phyloP scores from a whole-genome alignment of 2,329 filamentous ascomycete species.

The Aspergillus phoenicis region DNA sequence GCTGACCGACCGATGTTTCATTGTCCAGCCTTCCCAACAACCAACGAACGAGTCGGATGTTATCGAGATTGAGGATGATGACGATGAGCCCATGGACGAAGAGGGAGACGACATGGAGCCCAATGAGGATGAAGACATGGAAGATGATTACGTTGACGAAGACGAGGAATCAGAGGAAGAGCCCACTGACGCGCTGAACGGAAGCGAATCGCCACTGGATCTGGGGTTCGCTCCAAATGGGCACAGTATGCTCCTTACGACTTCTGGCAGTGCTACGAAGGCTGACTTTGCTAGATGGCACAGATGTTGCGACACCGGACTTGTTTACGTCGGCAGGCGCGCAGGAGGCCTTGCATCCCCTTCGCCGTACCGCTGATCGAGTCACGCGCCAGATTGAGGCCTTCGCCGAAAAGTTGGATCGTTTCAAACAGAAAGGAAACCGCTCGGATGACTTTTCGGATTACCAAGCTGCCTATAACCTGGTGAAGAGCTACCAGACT shows the following conservation, averaged over 20 bases:
- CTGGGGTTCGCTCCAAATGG: conserved; percentile 21
- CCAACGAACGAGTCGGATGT: conserved; percentile 35
- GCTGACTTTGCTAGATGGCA: conserved; percentile 21
- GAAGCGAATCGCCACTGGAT: conserved; percentile 27
- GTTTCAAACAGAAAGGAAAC: conserved; percentile 62
- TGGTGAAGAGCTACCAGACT: conserved; percentile 66
- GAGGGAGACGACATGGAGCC: conserved; percentile 1
- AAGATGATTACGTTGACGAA: conserved; percentile 30
- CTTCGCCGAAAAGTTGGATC: conserved; percentile 81
- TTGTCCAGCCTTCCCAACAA: conserved; percentile 20
- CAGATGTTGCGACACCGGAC: conserved; percentile 30
- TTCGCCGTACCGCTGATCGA: conserved; percentile 66
- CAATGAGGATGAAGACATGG: conserved; percentile 34
- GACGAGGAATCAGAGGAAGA: conserved; percentile 32
- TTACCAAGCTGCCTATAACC: conserved; percentile 67
- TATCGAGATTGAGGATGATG: conserved; percentile 44
- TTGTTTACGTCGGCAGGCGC: conserved; percentile 51
- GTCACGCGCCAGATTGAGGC: conserved; percentile 81
- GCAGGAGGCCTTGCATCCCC: conserved; percentile 58
- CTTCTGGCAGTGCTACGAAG: neutral
- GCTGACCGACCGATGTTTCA: conserved; percentile 18
- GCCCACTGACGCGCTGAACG: conserved; percentile 31
- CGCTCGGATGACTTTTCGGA: conserved; percentile 54
- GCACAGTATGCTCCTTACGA: conserved; percentile 16
- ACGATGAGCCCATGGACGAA: conserved; percentile 29